Conservation (phyloP, 2,329 filamentous ascomycete genomes). For the Aspergillus japonicus region DNA sequence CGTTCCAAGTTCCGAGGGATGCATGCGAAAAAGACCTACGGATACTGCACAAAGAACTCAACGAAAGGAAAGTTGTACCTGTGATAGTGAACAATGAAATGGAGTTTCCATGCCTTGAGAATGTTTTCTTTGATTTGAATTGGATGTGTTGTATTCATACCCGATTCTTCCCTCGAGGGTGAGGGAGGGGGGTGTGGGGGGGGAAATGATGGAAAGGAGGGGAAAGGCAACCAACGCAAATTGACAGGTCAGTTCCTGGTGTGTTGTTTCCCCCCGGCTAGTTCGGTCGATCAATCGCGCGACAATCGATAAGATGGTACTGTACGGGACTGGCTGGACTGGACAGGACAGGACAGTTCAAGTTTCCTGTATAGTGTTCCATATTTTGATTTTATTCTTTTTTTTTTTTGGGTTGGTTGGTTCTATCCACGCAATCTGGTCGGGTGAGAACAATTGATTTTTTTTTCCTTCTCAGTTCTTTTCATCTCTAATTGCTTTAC, state of each 20-base stretch:
- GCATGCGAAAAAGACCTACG: background rate
- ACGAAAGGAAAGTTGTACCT: background rate
- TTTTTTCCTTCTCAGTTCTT: background rate
- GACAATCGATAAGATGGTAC: background rate
- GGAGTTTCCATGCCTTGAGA: background rate
- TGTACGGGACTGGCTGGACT: background rate
- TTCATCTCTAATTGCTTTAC: background rate
- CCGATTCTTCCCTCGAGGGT: too few relatives aligned
- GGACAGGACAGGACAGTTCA: background rate
- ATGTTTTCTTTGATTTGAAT: background rate
- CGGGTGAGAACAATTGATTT: background rate
- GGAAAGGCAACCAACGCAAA: background rate
- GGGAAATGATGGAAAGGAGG: background rate
- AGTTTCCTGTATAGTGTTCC: background rate
- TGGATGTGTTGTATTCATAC: background rate
- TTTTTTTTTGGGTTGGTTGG: background rate
- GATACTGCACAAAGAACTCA: background rate
- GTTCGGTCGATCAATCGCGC: constrained; percentile 1
- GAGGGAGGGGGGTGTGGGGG: too few relatives aligned
- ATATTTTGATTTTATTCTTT: too few relatives aligned
- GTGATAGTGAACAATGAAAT: background rate
- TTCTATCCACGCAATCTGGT: background rate
- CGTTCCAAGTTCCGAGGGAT: background rate
- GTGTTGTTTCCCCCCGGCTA: background rate
- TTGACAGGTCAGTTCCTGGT: constrained; percentile 10